Conservation (phyloP, 306 rosid genomes). For the Lagenaria siceraria region DNA sequence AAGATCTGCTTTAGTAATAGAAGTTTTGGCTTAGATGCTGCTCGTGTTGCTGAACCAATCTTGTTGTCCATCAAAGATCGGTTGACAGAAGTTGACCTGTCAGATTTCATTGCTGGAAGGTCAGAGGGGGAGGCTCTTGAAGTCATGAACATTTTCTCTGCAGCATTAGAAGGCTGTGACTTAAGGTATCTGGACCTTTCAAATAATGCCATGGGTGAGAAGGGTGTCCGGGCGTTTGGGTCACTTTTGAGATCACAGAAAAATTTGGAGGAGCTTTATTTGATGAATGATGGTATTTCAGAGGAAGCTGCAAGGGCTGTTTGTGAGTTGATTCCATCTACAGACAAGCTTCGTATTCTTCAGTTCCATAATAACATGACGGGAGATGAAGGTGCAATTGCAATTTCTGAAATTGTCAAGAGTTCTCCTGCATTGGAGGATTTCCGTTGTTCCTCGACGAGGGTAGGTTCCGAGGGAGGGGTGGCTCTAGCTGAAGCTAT, state of each 20-base stretch:
- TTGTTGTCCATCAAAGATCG: conserved; percentile 6
- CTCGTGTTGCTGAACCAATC: conserved; percentile 2
- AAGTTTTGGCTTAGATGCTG: conserved; percentile 7
- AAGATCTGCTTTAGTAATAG: conserved; percentile 10
- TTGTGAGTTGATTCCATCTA: conserved; percentile 55
- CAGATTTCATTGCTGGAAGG: conserved; percentile 6
- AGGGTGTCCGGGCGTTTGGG: conserved; percentile 7
- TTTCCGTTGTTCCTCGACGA: conserved; percentile 60
- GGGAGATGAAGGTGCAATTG: conserved; percentile 39
- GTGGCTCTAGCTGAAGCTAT: conserved; percentile 49
- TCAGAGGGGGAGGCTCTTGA: not conserved
- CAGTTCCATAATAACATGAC: conserved; percentile 53
- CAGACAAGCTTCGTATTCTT: conserved; percentile 51
- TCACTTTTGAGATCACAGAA: conserved; percentile 22
- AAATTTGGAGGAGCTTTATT: conserved; percentile 55
- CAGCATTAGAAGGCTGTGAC: conserved; percentile 5
- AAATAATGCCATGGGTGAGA: conserved; percentile 7
- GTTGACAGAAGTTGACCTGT: conserved; percentile 6
- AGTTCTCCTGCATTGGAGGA: conserved; percentile 43
- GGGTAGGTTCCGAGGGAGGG: conserved; percentile 54
- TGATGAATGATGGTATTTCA: conserved; percentile 62
- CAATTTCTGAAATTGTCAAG: conserved; percentile 40
- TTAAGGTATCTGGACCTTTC: conserved; percentile 1
- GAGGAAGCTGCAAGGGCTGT: conserved; percentile 68
- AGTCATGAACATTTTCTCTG: conserved; percentile 3